Evolutionary conservation across 169 alveolate genomes (phyloP), one percentile per base, ranked within the genome.

Genomic region (Eimeria tenella): DNA sequence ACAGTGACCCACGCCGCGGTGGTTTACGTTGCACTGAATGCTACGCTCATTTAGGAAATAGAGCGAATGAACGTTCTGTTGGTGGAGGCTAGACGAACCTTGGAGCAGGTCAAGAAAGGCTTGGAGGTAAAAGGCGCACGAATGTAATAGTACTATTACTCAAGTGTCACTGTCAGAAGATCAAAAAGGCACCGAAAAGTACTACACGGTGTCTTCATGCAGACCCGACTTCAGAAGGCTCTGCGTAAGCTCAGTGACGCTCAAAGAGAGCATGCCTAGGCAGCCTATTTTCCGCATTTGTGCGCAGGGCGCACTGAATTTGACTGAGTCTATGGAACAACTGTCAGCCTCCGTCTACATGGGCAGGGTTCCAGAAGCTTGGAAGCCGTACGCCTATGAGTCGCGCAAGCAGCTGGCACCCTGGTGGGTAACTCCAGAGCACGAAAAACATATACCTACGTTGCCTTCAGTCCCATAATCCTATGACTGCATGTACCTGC

Each of bases 251-350:
- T 2, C 0, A 31, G 2, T 31, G 42, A 31, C 42, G 42, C 42
- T 31, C 42, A 31, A 31, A 31, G 42, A 31, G 42, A 31, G 58
- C 5, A 19, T 75, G 52, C 50, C 68, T 60, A 50, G 65, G 86
- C 49, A 75, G 58, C 10, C 15, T 63, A 21, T 4, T n/a, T 42
- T 13, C 70, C 42, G 81, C 68, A 31, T 31, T 56, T 71, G 86
- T 49, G 52, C 31, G 21, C 94, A 89, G 94, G 95, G 97, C 21
- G 98, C 97, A 74, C 95, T 98, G 81, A 97, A 97, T 95, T 96
- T 98, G 88, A 98, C 99, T 5, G 99, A 98, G 91, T 98, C 98
- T 52, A 98, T 98, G 99, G 99, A 98, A 97, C 96, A 95, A 42
- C 96, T 98, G 13, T 86, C 96, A 56, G 93, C 88, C 77, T 95